Percentiles rank a stretch among this genome's conserved stretches.
These are phyloP conservation scores for Ophiostoma populinum DNA, from an alignment of 2,329 filamentous ascomycete genomes.

Conservation along the genomic window DNA sequence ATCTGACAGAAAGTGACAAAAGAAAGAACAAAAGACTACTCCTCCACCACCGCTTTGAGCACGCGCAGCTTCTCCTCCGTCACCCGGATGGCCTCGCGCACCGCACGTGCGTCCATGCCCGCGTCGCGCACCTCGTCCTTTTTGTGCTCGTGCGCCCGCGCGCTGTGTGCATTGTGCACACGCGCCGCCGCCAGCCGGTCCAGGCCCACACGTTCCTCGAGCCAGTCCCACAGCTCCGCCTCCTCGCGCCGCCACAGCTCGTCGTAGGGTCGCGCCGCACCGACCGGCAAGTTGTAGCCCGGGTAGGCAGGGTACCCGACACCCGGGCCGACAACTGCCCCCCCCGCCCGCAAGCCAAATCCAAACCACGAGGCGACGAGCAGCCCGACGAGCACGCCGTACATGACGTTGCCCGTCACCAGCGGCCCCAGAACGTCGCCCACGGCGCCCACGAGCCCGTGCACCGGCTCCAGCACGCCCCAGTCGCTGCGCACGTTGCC, in stretches of 20 bases:
- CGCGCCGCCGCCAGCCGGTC: slow-evolving; percentile 32
- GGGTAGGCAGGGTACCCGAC: slow-evolving; percentile 29
- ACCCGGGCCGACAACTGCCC: slow-evolving; percentile 21
- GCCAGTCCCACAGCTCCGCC: slow-evolving; percentile 80
- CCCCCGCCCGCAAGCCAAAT: slow-evolving; percentile 26
- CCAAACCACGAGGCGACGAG: slow-evolving; percentile 61
- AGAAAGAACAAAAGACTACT: too few relatives aligned
- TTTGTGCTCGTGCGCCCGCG: slow-evolving; percentile 17
- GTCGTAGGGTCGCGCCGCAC: too few relatives aligned
- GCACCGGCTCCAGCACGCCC: slow-evolving; percentile 69
- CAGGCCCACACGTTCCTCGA: slow-evolving; percentile 70
- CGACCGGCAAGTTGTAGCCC: too few relatives aligned
- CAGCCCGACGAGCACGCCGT: slow-evolving; percentile 55
- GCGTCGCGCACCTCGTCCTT: slow-evolving; percentile 42
- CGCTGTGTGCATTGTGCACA: not conserved
- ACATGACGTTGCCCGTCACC: slow-evolving; percentile 59
- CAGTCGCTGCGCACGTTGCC: too few relatives aligned
- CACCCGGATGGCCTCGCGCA: slow-evolving; percentile 64
- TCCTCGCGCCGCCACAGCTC: slow-evolving; percentile 85
- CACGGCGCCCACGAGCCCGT: slow-evolving; percentile 50
- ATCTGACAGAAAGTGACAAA: too few relatives aligned
- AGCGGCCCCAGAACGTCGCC: slow-evolving; percentile 52
- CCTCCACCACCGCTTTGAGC: slow-evolving; percentile 55
- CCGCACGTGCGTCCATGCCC: slow-evolving; percentile 53
- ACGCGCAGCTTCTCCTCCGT: slow-evolving; percentile 72